phyloP scores from a whole-genome alignment of 495 filamentous ascomycete species.

The Evernia prunastri region DNA sequence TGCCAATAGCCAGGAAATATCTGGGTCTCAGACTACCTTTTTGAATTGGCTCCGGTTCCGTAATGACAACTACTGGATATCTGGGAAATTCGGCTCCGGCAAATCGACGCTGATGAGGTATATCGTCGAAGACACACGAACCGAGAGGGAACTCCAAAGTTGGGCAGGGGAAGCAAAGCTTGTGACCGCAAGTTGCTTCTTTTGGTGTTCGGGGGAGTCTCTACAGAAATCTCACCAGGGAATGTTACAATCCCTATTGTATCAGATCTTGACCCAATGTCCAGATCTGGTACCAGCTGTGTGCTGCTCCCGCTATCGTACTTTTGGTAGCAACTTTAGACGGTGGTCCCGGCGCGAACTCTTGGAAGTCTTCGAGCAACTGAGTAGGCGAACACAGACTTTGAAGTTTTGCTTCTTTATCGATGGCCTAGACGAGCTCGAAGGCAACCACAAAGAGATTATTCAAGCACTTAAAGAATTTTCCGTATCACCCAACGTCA shows the following conservation, averaged over 20 bases:
- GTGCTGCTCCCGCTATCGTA: not conserved
- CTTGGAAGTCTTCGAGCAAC: no score
- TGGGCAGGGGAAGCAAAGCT: slow-evolving; percentile 34
- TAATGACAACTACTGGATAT: slow-evolving; percentile 34
- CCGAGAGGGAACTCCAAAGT: slow-evolving; percentile 16
- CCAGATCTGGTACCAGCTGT: slow-evolving; percentile 31
- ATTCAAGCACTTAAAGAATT: slow-evolving; percentile 23
- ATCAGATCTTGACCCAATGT: slow-evolving; percentile 31
- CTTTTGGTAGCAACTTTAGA: no score
- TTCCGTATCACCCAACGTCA: slow-evolving; percentile 29
- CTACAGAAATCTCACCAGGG: slow-evolving; percentile 41
- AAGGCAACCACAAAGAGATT: slow-evolving; percentile 21
- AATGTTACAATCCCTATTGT: slow-evolving; percentile 38
- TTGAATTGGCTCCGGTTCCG: slow-evolving; percentile 31
- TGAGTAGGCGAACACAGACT: not conserved
- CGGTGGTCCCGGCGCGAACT: no score
- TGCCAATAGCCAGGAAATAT: no score
- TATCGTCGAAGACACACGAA: slow-evolving; percentile 16
- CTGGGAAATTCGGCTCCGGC: slow-evolving; percentile 39
- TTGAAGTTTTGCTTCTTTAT: slow-evolving; percentile 41
- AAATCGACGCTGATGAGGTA: slow-evolving; percentile 47
- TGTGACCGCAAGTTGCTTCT: slow-evolving; percentile 38
- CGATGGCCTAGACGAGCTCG: slow-evolving; percentile 44
- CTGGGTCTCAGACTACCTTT: no score
- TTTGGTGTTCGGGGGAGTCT: slow-evolving; percentile 36